These are phyloP conservation scores for Nicotiana sylvestris DNA, from an alignment of 257 asterid species.

Conservation along the genomic window DNA sequence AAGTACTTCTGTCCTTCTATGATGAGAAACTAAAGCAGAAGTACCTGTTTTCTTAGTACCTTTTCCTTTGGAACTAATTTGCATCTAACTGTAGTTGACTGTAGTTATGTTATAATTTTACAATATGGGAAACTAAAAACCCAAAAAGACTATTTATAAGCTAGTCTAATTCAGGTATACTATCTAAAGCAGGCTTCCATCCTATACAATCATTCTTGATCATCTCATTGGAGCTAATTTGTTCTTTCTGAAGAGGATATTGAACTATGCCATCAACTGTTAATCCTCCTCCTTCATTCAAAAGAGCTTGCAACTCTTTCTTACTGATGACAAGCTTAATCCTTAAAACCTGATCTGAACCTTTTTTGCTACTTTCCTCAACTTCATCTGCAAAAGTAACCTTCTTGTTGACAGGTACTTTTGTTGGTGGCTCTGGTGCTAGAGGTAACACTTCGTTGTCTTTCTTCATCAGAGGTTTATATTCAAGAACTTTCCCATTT, in stretches of 20 bases:
- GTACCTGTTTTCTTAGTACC: not conserved
- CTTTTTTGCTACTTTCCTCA: conserved; percentile 21
- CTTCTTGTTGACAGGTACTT: conserved; percentile 16
- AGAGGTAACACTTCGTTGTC: conserved; percentile 36
- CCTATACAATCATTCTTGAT: not conserved
- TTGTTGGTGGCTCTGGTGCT: conserved; percentile 23
- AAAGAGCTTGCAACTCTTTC: conserved; percentile 56
- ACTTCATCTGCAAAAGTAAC: conserved; percentile 39
- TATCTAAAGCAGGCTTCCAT: conserved; percentile 16
- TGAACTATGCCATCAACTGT: conserved; percentile 38
- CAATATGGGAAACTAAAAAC: not conserved
- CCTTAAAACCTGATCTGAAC: conserved; percentile 39
- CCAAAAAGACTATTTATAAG: not conserved
- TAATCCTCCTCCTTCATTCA: conserved; percentile 45
- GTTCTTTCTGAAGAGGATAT: conserved; percentile 23
- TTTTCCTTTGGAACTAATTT: not conserved
- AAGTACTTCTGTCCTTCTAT: not conserved
- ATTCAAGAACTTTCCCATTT: conserved; percentile 55
- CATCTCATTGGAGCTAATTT: conserved; percentile 5
- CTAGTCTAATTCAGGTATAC: not conserved
- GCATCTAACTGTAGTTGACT: not conserved
- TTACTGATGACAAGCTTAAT: conserved; percentile 67
- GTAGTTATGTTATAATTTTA: not conserved
- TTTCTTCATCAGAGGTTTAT: conserved; percentile 48
- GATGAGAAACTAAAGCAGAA: too few species aligned